Conservation (phyloP, 2,329 filamentous ascomycete species). For the Botrytis paeoniae region DNA sequence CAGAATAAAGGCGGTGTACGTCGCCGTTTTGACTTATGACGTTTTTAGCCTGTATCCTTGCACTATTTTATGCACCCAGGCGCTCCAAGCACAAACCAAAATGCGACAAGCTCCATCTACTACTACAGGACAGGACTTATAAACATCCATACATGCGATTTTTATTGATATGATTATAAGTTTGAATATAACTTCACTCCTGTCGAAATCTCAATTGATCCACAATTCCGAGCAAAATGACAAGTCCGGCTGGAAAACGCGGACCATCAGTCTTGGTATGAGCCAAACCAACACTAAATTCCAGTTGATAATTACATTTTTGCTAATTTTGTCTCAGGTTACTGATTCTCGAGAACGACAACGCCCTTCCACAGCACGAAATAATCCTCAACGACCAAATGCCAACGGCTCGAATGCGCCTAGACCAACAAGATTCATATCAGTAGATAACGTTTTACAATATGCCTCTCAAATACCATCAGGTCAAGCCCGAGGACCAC, state of each 20-base stretch:
- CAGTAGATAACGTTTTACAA: slow-evolving; percentile 91
- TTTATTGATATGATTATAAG: not conserved
- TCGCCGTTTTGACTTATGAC: not conserved
- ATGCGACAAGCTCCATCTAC: not conserved
- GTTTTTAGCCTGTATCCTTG: slow-evolving; percentile 8
- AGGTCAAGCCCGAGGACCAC: slow-evolving; percentile 77
- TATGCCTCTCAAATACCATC: slow-evolving; percentile 94
- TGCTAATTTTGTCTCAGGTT: slow-evolving; percentile 43
- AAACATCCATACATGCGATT: not conserved
- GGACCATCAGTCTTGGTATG: slow-evolving; percentile 59
- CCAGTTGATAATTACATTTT: not conserved
- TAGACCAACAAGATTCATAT: slow-evolving; percentile 70
- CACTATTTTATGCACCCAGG: slow-evolving; percentile 8
- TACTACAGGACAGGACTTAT: not conserved
- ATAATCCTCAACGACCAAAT: slow-evolving; percentile 39
- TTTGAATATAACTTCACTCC: slow-evolving; percentile 4
- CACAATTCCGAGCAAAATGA: slow-evolving; percentile 1
- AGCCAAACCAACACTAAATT: slow-evolving; percentile 25
- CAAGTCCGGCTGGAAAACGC: slow-evolving; percentile 44
- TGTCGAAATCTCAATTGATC: not conserved
- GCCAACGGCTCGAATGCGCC: slow-evolving; percentile 34
- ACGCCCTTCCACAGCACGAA: slow-evolving; percentile 39
- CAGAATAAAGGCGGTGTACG: not conserved
- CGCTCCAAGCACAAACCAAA: not conserved
- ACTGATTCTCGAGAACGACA: slow-evolving; percentile 58